phyloP scores from a whole-genome alignment of 106 monocot species.

The Amphibolis antarctica region DNA sequence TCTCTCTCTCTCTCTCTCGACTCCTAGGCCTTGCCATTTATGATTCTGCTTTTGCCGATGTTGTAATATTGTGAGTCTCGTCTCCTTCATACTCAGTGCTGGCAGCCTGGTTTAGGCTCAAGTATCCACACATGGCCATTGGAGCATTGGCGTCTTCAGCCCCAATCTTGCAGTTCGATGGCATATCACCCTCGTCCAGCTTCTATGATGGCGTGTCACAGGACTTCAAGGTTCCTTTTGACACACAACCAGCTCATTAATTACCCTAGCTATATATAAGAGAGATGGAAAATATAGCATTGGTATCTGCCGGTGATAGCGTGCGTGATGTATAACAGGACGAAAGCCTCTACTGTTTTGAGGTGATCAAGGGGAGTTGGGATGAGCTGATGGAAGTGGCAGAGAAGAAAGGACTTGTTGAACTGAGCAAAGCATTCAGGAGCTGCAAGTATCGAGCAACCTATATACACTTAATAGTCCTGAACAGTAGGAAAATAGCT shows the following conservation, averaged over 20 bases:
- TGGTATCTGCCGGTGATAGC: background rate
- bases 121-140: conserved; percentile 80
- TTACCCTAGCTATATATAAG: background rate
- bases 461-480: background rate
- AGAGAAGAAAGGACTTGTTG: conserved; percentile 36
- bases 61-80: no score
- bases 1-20: no score
- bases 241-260: no score
- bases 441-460: conserved; percentile 51
- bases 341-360: conserved; percentile 71
- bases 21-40: no score
- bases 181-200: conserved; percentile 62
- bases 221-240: conserved; percentile 61
- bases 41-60: no score
- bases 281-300: background rate
- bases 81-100: conserved; percentile 43
- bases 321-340: conserved; percentile 25
- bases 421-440: conserved; percentile 50
- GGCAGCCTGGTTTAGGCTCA: conserved; percentile 94
- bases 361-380: conserved; percentile 80
- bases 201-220: conserved; percentile 88
- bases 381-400: conserved; percentile 54
- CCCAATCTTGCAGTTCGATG: conserved; percentile 82
- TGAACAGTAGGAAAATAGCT: no score
- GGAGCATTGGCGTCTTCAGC: conserved; percentile 91